Base-by-base conservation (phyloP, 768 basidiomycete species). In the Boletus sp. region DNA sequence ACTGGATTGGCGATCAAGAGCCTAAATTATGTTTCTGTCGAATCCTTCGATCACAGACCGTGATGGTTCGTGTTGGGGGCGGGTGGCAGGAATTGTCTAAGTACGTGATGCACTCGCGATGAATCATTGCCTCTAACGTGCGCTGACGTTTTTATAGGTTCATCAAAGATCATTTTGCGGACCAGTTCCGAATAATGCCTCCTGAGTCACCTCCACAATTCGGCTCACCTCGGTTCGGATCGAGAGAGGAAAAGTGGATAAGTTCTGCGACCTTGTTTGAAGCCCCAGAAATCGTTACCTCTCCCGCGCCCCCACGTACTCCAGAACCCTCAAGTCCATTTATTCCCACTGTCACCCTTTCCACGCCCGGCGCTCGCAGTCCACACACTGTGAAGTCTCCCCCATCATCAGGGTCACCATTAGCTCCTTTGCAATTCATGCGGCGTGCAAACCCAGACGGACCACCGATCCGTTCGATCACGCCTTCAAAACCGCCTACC, bases 41-140 rank as follows among this genome's bases (percentile, higher is more conserved):
- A 29, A 96, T 96, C 46, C 75, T 96, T 29, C 85, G 93, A 11
- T 93, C 90, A 1, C 90, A 93, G 65, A 94, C 90, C 0, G 94
- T 96, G 60, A 97, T 97, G 94, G 94, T 98, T 44, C 84, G 94
- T 57, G 92, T 97, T 14, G 94, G 94, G 29, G 95, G 95, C 36
- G 95, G 95, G 17, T 98, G 94, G 94, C 77, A 84, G 54, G 94
- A 96, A 71, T 74, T 98, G 51, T 92, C 92, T 18, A 93, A 86
- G 94, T 95, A 70, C 46, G 87, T 78, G 28, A 53, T 36, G 8
- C 32, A 40, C 9, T 20, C 12, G 48, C 50, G 20, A 48, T 47
- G 35, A 47, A 46, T 47, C 28, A 36, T 29, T 59, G 2, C 20
- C 11, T 20, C 35, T 44, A 12, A 45, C 18, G 28, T 18, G 45